A percentile compares a stretch with the other conserved stretches of the same genome.
Evolutionary conservation across 1,139 yeast species (phyloP).

Genomic region (Zygotorulaspora mrakii): DNA sequence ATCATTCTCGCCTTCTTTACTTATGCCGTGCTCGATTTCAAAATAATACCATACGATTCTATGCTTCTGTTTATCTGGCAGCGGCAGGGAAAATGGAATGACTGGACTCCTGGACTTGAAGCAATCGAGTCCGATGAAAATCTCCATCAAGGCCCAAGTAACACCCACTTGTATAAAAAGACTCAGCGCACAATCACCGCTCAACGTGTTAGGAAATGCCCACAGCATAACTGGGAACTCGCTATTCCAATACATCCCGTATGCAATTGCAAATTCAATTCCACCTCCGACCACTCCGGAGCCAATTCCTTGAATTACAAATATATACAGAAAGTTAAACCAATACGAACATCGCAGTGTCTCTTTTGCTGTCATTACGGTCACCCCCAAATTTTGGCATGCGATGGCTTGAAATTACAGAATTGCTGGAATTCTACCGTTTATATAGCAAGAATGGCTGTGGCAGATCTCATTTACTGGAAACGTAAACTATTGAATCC

Average conservation of each 20-base stretch:
- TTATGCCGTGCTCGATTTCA: conserved; percentile 18
- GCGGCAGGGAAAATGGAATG: conserved; percentile 11
- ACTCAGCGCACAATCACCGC: conserved; percentile 30
- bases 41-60: conserved; percentile 14
- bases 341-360: conserved; percentile 6
- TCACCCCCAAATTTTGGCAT: not conserved
- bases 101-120: conserved; percentile 12
- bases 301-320: conserved; percentile 15
- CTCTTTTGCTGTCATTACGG: conserved; percentile 2
- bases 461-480: not conserved
- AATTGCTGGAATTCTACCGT: too few species aligned
- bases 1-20: conserved; percentile 11
- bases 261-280: conserved; percentile 28
- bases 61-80: conserved; percentile 8
- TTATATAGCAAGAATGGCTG: not conserved
- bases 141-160: conserved; percentile 26
- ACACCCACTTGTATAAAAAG: conserved; percentile 26
- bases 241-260: conserved; percentile 27
- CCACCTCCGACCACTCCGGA: conserved; percentile 29
- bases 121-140: conserved; percentile 24
- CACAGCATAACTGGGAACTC: conserved; percentile 20
- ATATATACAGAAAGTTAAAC: conserved; percentile 13
- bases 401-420: too few species aligned
- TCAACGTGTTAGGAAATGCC: conserved; percentile 30
- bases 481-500: not conserved